Conservation (phyloP, 2,329 filamentous ascomycete species). For the Pseudogymnoascus sp. region DNA sequence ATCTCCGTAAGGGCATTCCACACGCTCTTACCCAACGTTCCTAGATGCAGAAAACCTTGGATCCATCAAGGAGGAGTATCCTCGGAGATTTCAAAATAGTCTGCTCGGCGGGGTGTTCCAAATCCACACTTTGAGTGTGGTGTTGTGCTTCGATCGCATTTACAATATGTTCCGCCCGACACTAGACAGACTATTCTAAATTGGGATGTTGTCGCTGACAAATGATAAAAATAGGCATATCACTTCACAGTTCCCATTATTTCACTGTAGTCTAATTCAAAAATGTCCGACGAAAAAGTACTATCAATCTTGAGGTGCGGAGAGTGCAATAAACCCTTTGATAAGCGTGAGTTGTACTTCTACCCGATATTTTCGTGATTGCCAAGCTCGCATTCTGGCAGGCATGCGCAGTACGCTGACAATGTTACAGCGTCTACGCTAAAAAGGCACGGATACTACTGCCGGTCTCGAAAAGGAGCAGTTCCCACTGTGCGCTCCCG, state of each 20-base stretch:
- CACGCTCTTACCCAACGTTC: slow-evolving; percentile 9
- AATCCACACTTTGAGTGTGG: slow-evolving; percentile 9
- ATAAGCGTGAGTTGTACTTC: slow-evolving; percentile 30
- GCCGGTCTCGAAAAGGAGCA: slow-evolving; percentile 31
- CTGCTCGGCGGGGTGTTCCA: not conserved
- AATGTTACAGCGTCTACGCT: slow-evolving; percentile 31
- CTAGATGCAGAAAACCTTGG: slow-evolving; percentile 9
- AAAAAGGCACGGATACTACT: slow-evolving; percentile 40
- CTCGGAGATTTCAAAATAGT: not conserved
- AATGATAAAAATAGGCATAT: slow-evolving; percentile 15
- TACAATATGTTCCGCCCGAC: slow-evolving; percentile 25
- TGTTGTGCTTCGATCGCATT: slow-evolving; percentile 13
- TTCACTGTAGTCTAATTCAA: slow-evolving; percentile 19
- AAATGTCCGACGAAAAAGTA: slow-evolving; percentile 23
- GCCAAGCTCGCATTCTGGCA: slow-evolving; percentile 17
- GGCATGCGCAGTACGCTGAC: not conserved
- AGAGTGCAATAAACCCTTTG: slow-evolving; percentile 36
- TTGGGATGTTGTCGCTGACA: slow-evolving; percentile 15
- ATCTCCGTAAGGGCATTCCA: not conserved
- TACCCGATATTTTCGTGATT: slow-evolving; percentile 10
- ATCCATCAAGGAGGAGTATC: slow-evolving; percentile 11
- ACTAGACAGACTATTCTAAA: slow-evolving; percentile 12
- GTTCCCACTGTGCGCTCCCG: slow-evolving; percentile 23
- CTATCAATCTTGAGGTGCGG: slow-evolving; percentile 30
- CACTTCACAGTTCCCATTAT: slow-evolving; percentile 14